Evolutionary conservation across 2,329 filamentous ascomycete species (phyloP), one percentile per base, ranked within the genome.

Genomic region (Pezicula neosporulosa): DNA sequence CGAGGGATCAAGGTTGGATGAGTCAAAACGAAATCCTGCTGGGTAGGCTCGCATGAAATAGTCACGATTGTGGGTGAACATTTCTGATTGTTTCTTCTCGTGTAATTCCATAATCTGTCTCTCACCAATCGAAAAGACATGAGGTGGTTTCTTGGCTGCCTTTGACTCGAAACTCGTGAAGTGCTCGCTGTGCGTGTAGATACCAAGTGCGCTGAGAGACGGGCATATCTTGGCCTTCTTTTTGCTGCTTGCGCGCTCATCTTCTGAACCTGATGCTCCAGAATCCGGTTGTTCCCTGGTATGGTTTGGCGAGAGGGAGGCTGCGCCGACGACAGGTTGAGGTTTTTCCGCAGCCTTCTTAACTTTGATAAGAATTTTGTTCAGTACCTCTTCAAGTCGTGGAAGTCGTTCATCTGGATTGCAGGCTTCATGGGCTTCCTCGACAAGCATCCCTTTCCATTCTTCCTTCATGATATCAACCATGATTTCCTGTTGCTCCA

Each of bases 381-480:
- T 78, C 48, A 79, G 79, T 47, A 97, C 70, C 12, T 90, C 82
- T 13, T 82, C 81, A 0, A 96, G 83, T 30, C 82, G 79, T 0
- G 89, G 87, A 24, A 93, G 79, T 5, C 74, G 72, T 50, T 79
- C 74, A 13, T 68, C 72, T 0, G 83, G 75, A 57, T 68, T 54
- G 45, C 65, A 67, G 3, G 52, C 54, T 16, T 78, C 74, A 18
- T 71, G 77, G 36, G 72, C 72, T 48, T 71, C 62, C 19, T 90
- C 85, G 10, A 97, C 76, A 6, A 97, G 76, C 61, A 87, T 72
- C 0, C 81, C 85, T 38, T 79, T 81, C 91, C 92, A 99, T 57
- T 89, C 87, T 59, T 96, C 84, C 58, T 85, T 85, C 87, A 99
- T 97, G 56, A 97, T 96, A 50, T 89, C 81, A 10, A 96, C 92